Conservation (phyloP, 192 early-diverging fungal genomes). For the Thamnidium elegans region DNA sequence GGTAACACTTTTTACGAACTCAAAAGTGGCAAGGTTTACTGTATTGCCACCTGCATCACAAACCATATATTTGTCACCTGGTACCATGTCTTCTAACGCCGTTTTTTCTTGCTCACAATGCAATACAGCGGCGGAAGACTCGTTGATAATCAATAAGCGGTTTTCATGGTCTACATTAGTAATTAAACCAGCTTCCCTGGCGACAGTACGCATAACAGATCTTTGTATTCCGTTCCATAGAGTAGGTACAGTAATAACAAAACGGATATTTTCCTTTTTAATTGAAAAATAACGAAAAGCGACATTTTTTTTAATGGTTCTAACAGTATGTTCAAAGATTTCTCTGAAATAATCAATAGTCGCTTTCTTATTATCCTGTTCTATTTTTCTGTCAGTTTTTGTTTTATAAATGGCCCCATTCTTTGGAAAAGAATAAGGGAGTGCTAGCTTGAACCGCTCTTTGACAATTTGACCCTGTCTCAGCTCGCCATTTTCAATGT, state of each 20-base stretch:
- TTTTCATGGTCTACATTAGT: constrained; percentile 3
- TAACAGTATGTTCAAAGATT: neutral
- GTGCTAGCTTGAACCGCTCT: neutral
- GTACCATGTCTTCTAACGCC: neutral
- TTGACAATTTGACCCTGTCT: too few relatives aligned
- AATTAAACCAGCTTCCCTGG: constrained; percentile 3
- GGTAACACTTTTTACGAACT: neutral
- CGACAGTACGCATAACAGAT: neutral
- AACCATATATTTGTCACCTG: neutral
- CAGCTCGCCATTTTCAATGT: neutral
- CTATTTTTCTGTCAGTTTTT: neutral
- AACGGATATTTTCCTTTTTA: constrained; percentile 1
- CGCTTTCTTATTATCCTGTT: neutral
- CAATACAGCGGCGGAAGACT: constrained; percentile 1
- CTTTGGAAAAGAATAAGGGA: neutral
- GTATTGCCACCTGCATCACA: constrained; percentile 15
- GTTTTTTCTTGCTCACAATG: neutral
- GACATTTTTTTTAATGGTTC: neutral
- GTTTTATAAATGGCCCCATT: neutral
- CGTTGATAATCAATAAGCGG: constrained; percentile 1
- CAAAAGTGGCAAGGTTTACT: constrained; percentile 7
- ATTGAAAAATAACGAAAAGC: neutral
- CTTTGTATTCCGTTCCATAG: constrained; percentile 1
- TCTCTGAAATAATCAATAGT: constrained; percentile 11
- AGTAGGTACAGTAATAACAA: constrained; percentile 7